phyloP scores from a whole-genome alignment of 2,329 filamentous ascomycete genomes.

The Biscogniauxia mediterranea region DNA sequence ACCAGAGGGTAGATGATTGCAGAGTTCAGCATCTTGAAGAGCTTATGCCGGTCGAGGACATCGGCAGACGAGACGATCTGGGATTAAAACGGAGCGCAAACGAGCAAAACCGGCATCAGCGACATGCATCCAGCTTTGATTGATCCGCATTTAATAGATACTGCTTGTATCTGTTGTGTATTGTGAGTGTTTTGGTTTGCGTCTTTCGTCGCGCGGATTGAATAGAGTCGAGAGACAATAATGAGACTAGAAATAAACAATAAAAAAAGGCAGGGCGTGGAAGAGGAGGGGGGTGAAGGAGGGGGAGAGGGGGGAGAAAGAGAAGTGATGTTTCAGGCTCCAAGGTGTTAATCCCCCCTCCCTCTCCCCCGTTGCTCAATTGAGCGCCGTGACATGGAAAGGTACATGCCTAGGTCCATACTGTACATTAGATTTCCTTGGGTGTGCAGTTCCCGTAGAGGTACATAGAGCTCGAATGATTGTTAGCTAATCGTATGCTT shows the following conservation, averaged over 20 bases:
- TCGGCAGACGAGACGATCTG: not conserved
- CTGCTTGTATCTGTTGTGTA: no score
- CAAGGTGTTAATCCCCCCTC: not conserved
- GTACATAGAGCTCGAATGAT: not conserved
- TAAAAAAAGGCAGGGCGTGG: no score
- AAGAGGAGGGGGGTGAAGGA: not conserved
- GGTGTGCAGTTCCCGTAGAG: no score
- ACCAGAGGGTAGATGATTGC: constrained; percentile 4
- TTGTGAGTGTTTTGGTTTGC: no score
- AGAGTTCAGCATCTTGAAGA: constrained; percentile 7
- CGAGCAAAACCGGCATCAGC: no score
- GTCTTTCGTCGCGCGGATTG: no score
- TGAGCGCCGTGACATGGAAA: not conserved
- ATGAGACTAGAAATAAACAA: no score
- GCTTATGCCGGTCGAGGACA: not conserved
- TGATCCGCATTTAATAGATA: no score
- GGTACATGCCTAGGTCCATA: not conserved
- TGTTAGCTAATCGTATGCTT: not conserved
- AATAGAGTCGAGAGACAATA: no score
- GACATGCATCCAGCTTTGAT: no score
- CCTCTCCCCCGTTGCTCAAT: not conserved
- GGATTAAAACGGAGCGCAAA: not conserved
- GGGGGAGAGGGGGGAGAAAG: not conserved
- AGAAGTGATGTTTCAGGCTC: not conserved
- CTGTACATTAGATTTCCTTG: no score